Evolutionary conservation across 208 protist genomes (phyloP).

Genomic region (Histomonas meleagridis): DNA sequence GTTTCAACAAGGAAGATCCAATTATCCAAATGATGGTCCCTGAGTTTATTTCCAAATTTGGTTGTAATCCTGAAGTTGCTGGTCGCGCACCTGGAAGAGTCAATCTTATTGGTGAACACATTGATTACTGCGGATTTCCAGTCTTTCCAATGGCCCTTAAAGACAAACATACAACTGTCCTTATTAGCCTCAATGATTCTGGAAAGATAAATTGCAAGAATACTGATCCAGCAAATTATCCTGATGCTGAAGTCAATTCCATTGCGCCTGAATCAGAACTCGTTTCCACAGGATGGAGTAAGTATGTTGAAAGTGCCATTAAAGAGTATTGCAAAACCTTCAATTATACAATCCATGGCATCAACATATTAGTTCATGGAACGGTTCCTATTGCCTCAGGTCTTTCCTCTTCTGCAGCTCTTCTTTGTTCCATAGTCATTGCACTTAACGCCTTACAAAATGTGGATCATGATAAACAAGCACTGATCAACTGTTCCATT

Average conservation of each 20-base stretch:
- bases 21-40: slow-evolving; percentile 1
- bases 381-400: neutral
- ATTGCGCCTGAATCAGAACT: neutral
- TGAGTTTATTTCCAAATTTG: slow-evolving; percentile 11
- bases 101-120: slow-evolving; percentile 57
- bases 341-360: neutral
- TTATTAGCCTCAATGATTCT: neutral
- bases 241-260: neutral
- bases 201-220: neutral
- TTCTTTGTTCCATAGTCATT: neutral
- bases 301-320: slow-evolving; percentile 10
- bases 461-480: neutral
- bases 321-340: neutral
- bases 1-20: neutral
- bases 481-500: neutral
- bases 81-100: slow-evolving; percentile 50
- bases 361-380: neutral
- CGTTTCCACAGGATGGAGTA: neutral
- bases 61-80: neutral
- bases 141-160: slow-evolving; percentile 53
- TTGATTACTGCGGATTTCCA: slow-evolving; percentile 52
- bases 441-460: neutral
- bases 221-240: neutral
- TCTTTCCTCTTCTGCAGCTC: neutral
- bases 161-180: neutral